Evolutionary conservation across 2,329 filamentous ascomycete species (phyloP).

Genomic region (Tolypocladium album): DNA sequence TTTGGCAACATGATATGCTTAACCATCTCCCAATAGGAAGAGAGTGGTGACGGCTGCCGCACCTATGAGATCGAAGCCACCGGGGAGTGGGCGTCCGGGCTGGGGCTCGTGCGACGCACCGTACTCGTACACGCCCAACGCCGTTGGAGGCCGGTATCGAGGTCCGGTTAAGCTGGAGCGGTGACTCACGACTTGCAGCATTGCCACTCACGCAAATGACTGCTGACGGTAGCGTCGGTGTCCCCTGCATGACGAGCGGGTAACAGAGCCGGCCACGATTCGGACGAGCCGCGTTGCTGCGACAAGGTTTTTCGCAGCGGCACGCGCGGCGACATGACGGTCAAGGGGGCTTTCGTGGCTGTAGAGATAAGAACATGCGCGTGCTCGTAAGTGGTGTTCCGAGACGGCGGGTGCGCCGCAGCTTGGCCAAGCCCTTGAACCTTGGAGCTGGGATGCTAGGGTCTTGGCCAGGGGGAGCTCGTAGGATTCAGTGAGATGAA

Average conservation of each 20-base stretch:
- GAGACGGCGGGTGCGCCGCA: background rate
- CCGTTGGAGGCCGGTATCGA: background rate
- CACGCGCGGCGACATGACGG: background rate
- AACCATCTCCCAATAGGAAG: background rate
- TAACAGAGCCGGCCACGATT: background rate
- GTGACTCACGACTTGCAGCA: background rate
- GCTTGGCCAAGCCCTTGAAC: background rate
- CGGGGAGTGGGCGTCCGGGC: background rate
- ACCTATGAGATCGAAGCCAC: background rate
- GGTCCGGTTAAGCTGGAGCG: background rate
- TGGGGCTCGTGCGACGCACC: background rate
- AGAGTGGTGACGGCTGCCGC: background rate
- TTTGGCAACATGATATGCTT: background rate
- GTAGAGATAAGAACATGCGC: background rate
- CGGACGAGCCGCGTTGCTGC: background rate
- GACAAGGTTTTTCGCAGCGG: background rate
- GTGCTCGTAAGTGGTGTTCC: background rate
- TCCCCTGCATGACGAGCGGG: background rate
- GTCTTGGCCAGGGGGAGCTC: background rate
- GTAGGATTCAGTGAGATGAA: background rate
- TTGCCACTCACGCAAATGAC: background rate
- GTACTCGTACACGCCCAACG: background rate
- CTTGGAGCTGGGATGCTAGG: background rate
- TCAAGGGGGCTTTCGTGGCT: background rate
- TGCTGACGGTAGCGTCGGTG: background rate